Percentiles rank a stretch among this genome's conserved stretches.
phyloP scores from a whole-genome alignment of 164 flowering plant genomes.

The Stephania cephalantha region DNA sequence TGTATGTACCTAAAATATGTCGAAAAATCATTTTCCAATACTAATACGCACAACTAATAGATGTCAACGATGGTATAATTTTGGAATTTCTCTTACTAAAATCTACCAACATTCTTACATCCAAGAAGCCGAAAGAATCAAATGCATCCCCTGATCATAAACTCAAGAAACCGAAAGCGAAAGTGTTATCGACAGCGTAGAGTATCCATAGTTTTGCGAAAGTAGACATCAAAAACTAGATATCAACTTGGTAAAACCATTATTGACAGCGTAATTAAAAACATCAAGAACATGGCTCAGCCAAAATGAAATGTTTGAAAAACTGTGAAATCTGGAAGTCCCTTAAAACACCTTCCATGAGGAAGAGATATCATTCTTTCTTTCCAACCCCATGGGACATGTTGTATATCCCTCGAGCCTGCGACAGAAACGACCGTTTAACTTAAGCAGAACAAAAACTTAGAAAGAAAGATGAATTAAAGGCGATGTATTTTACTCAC shows the following conservation, averaged over 20 bases:
- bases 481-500: background rate
- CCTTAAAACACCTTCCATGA: background rate
- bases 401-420: slow-evolving; percentile 10
- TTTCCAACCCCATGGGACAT: slow-evolving; percentile 11
- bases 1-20: no score
- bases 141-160: no score
- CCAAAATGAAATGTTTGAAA: background rate
- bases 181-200: background rate
- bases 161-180: background rate
- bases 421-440: background rate
- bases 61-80: no score
- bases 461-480: background rate
- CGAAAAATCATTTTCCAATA: no score
- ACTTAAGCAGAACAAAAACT: background rate
- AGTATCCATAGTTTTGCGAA: background rate
- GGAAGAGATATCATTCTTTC: background rate
- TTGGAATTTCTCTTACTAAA: no score
- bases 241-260: background rate
- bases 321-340: background rate
- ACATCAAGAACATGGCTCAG: background rate
- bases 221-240: background rate
- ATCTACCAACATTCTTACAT: no score
- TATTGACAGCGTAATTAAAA: background rate
- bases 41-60: no score
- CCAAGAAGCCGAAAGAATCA: no score